phyloP scores from a whole-genome alignment of 106 monocot genomes.

The Dioscorea alata region DNA sequence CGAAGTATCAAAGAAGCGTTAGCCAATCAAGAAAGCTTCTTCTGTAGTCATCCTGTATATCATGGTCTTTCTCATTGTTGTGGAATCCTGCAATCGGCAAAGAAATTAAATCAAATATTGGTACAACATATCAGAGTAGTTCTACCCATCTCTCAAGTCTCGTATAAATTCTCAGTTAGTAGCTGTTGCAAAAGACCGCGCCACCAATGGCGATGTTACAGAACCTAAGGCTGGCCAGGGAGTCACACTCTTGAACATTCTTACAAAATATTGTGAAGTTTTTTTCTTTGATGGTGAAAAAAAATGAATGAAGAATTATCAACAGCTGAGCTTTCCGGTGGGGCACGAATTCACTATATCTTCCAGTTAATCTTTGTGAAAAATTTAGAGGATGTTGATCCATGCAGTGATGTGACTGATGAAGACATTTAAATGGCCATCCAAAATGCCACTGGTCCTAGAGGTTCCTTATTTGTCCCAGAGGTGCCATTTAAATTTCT shows the following conservation, averaged over 20 bases:
- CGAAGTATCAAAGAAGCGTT: conserved; percentile 84
- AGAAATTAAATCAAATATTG: conserved; percentile 97
- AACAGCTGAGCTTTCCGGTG: conserved; percentile 82
- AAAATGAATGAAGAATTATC: conserved; percentile 93
- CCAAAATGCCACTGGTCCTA: conserved; percentile 95
- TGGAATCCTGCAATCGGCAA: conserved; percentile 89
- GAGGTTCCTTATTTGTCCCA: conserved; percentile 90
- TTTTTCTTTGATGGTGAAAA: conserved; percentile 86
- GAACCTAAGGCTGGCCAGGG: conserved; percentile 91
- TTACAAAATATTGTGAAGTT: conserved; percentile 88
- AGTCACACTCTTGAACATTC: no score
- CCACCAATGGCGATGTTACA: conserved; percentile 79
- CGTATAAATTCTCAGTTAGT: conserved; percentile 90
- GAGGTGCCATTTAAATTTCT: conserved; percentile 98
- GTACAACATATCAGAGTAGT: conserved; percentile 81
- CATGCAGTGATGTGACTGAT: conserved; percentile 82
- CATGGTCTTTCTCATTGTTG: conserved; percentile 89
- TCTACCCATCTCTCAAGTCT: conserved; percentile 88
- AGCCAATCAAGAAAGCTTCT: conserved; percentile 77
- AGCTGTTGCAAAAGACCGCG: conserved; percentile 91
- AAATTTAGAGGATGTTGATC: conserved; percentile 97
- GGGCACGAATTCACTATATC: conserved; percentile 95
- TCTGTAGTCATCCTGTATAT: conserved; percentile 68
- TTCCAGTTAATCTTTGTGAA: conserved; percentile 94
- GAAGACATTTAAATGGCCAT: conserved; percentile 92